These are phyloP conservation scores for Cercis canadensis DNA, from an alignment of 306 rosid species.

Conservation along the genomic window DNA sequence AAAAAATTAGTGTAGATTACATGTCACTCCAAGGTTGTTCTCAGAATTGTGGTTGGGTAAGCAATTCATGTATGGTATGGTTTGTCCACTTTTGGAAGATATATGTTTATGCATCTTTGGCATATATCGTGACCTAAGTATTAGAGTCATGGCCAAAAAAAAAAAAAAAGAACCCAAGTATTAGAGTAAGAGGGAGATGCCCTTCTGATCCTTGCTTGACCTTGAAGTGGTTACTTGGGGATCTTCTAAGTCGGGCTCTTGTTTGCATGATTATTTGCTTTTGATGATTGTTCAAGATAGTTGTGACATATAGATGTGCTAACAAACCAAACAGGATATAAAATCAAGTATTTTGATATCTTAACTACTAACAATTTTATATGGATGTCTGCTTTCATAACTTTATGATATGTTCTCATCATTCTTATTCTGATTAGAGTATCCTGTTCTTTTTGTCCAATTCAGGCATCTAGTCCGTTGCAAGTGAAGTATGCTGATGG, in stretches of 20 bases:
- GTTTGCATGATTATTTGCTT: conserved; percentile 35
- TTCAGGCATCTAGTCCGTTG: conserved; percentile 98
- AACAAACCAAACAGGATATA: neutral
- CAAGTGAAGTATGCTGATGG: conserved; percentile 99
- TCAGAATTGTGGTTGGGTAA: too few species aligned
- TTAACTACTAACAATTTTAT: conserved; percentile 2
- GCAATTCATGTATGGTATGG: too few species aligned
- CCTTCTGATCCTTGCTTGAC: conserved; percentile 48
- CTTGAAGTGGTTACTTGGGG: conserved; percentile 43
- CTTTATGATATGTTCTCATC: conserved; percentile 29
- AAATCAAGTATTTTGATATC: conserved; percentile 1
- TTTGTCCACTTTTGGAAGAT: conserved; percentile 1
- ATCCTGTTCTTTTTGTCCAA: conserved; percentile 48
- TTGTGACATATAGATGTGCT: conserved; percentile 21
- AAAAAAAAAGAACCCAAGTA: conserved; percentile 15
- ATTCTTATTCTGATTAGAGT: conserved; percentile 42
- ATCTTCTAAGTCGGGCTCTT: conserved; percentile 46
- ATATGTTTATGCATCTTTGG: conserved; percentile 41
- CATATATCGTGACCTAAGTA: too few species aligned
- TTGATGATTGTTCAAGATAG: conserved; percentile 12
- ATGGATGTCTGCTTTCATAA: conserved; percentile 29
- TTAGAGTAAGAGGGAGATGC: conserved; percentile 43
- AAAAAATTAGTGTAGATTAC: too few species aligned
- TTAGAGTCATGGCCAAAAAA: conserved; percentile 1
- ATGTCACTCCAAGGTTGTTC: too few species aligned